Base-by-base conservation (phyloP, 1,284 basidiomycete genomes). In the Apiotrichum veenhuisii region DNA sequence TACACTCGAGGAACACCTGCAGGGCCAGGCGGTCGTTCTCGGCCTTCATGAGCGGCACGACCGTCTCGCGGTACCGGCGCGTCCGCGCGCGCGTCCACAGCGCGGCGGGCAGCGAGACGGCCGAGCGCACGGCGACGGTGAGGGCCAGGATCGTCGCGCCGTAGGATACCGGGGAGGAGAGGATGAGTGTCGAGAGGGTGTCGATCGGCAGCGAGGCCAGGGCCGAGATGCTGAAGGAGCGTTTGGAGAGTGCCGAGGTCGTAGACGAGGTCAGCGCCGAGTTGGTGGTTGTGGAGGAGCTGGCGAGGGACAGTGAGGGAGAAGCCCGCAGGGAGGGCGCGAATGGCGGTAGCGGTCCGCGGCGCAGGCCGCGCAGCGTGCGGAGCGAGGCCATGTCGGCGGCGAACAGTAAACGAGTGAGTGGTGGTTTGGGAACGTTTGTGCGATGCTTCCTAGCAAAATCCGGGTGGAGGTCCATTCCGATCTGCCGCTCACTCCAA, bases 11-110 rank as follows among this genome's bases (percentile, higher is more conserved):
- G 2, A 72, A 63, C 0, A 80, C 62, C 18, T 61, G 25, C 12
- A 71, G 45, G 0, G 78, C 79, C 10, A 80, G 64, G 18, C 57
- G 52, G 22, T 69, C 65, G 61, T 80, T 79, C 57, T 72, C 59
- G 26, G 55, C 45, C 60, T 75, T 71, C 63, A 81, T 75, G 41
- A 73, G 66, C 0, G 82, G 82, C 40, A 70, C 54, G 14, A 82
- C 79, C 1, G 75, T 45, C 45, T 76, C 67, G 25, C 69, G 60
- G 42, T 78, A 67, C 20, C 73, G 55, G 22, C 66, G 52, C 8
- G 74, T 72, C 23, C 80, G 65, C 33, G 54, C 50, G 1, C 79
- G 64, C 57, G 80, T 77, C 81, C 81, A 83, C 2, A 81, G 47
- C 14, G 77, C 74, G 3, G 80, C 58, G 0, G 82, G 82, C 0